These are phyloP conservation scores for Lepiota venenata DNA, from an alignment of 768 basidiomycete species.

Conservation along the genomic window DNA sequence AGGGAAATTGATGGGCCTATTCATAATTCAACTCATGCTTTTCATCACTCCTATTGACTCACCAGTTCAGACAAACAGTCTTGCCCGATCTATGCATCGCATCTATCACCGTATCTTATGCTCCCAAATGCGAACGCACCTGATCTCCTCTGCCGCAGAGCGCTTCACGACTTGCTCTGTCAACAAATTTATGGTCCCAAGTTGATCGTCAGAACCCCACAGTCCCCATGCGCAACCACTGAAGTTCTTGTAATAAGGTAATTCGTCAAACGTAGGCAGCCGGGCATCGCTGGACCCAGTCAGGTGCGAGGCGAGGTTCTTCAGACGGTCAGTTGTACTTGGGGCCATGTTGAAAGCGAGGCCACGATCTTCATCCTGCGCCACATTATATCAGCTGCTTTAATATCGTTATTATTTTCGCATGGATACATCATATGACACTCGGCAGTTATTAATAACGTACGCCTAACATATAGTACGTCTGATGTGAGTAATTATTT, in stretches of 20 bases:
- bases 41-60: slow-evolving; percentile 13
- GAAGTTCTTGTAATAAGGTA: slow-evolving; percentile 46
- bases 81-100: slow-evolving; percentile 40
- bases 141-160: slow-evolving; percentile 55
- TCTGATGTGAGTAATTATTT: background rate
- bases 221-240: slow-evolving; percentile 68
- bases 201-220: slow-evolving; percentile 63
- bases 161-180: slow-evolving; percentile 60
- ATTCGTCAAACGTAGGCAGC: slow-evolving; percentile 34
- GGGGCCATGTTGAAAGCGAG: slow-evolving; percentile 21
- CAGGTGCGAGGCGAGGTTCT: slow-evolving; percentile 26
- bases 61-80: slow-evolving; percentile 63
- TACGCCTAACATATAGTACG: background rate
- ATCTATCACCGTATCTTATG: background rate
- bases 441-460: background rate
- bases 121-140: slow-evolving; percentile 20
- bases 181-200: slow-evolving; percentile 65
- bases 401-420: background rate
- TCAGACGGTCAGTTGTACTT: slow-evolving; percentile 20
- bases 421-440: background rate
- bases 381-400: too few relatives aligned
- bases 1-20: slow-evolving; percentile 67
- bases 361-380: too few relatives aligned
- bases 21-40: background rate
- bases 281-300: slow-evolving; percentile 8